These are phyloP conservation scores for Dactylorhiza incarnata DNA, from an alignment of 106 monocot species.

Conservation along the genomic window DNA sequence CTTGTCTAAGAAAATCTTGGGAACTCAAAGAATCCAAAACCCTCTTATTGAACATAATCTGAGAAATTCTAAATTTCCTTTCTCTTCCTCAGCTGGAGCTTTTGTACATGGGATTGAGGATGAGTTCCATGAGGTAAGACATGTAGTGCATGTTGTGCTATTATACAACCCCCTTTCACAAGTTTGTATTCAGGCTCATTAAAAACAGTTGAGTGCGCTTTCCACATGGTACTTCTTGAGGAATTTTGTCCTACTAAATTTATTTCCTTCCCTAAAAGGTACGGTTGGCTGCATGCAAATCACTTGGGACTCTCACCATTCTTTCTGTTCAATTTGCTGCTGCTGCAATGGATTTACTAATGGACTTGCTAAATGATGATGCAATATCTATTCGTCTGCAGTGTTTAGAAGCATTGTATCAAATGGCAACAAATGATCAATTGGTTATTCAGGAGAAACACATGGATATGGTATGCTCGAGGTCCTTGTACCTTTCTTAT, in stretches of 20 bases:
- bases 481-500: neutral
- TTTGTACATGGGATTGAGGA: conserved; percentile 93
- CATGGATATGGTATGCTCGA: conserved; percentile 62
- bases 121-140: conserved; percentile 75
- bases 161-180: neutral
- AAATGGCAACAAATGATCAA: conserved; percentile 49
- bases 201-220: neutral
- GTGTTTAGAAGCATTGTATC: conserved; percentile 51
- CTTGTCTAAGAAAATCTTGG: conserved; percentile 64
- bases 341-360: conserved; percentile 55
- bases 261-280: conserved; percentile 36
- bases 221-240: neutral
- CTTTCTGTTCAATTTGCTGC: conserved; percentile 56
- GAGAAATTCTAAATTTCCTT: conserved; percentile 24
- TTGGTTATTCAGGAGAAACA: conserved; percentile 65
- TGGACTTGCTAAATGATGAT: conserved; percentile 90
- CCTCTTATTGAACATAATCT: conserved; percentile 13
- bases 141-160: neutral
- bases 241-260: neutral
- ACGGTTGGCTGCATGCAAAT: conserved; percentile 52
- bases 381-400: conserved; percentile 42
- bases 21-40: conserved; percentile 18
- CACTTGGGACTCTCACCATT: conserved; percentile 58
- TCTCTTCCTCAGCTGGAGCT: conserved; percentile 59
- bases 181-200: neutral